These are phyloP conservation scores for Microbotryomycetes sp. DNA, from an alignment of 1,284 basidiomycete species.

Conservation along the genomic window DNA sequence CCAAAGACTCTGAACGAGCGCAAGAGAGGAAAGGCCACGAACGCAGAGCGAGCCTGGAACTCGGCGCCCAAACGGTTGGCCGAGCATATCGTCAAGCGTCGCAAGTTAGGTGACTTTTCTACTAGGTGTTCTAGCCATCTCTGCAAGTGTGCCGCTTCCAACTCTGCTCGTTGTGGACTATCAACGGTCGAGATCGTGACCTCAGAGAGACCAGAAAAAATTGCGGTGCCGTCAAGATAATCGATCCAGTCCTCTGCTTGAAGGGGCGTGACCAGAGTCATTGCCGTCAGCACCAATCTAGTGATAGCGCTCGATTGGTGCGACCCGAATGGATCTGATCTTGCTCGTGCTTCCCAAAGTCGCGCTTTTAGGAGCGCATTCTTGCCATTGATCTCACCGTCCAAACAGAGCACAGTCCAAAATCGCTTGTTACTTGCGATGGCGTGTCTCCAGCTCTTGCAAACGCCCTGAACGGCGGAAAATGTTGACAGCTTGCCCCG, in stretches of 20 bases:
- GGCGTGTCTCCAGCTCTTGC: slow-evolving; percentile 6
- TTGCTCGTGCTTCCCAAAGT: neutral
- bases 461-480: slow-evolving; percentile 13
- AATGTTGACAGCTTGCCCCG: too few species aligned
- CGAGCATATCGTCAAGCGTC: neutral
- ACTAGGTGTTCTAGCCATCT: neutral
- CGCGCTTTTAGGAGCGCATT: slow-evolving; percentile 4
- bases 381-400: slow-evolving; percentile 18
- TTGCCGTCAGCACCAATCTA: neutral
- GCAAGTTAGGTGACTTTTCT: neutral
- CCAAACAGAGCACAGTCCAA: slow-evolving; percentile 12
- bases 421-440: slow-evolving; percentile 10
- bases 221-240: too few species aligned
- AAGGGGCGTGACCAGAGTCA: too few species aligned
- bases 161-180: neutral
- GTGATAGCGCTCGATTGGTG: neutral
- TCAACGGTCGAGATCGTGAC: neutral
- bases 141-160: neutral
- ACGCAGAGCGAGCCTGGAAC: neutral
- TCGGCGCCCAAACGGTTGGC: neutral
- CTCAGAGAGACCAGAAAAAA: neutral
- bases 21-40: neutral
- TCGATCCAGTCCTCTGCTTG: too few species aligned
- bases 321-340: neutral
- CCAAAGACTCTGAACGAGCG: neutral